phyloP scores from a whole-genome alignment of 176 grass and related monocot genomes.

The Aegilops sharonensis region DNA sequence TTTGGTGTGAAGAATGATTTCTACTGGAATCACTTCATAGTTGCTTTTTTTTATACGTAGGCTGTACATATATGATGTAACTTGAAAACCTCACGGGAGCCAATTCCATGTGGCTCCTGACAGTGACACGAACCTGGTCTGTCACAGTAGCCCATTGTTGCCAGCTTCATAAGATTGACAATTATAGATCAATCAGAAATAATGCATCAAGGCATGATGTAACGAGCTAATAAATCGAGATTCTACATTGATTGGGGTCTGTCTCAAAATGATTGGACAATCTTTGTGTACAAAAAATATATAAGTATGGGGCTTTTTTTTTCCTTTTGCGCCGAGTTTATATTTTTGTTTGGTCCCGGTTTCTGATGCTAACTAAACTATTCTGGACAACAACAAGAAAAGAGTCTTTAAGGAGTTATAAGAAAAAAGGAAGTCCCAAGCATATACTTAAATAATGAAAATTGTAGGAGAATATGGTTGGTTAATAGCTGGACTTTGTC shows the following conservation, averaged over 20 bases:
- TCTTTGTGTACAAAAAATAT: background rate
- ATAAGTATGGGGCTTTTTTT: background rate
- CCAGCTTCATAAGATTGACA: background rate
- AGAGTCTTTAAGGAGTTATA: background rate
- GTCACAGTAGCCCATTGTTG: background rate
- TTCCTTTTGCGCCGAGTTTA: background rate
- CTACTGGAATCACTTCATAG: background rate
- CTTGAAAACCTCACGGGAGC: background rate
- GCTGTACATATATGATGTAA: slow-evolving; percentile 63
- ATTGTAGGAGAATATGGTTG: background rate
- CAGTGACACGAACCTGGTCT: slow-evolving; percentile 3
- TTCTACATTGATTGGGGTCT: background rate
- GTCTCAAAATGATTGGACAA: too few relatives aligned
- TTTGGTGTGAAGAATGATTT: background rate
- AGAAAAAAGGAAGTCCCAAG: background rate
- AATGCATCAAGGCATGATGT: background rate
- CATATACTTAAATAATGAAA: background rate
- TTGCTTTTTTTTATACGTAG: slow-evolving; percentile 31
- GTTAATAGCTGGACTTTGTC: background rate
- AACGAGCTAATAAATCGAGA: background rate
- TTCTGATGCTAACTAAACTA: background rate
- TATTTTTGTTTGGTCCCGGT: background rate
- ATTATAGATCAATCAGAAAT: background rate
- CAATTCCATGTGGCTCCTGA: slow-evolving; percentile 25
- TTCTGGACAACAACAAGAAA: background rate